A percentile compares a stretch with the other conserved stretches of the same genome.
These are phyloP conservation scores for Anthoceros angustus DNA, from an alignment of 225 moss, liverwort and hornwort species.

Conservation along the genomic window DNA sequence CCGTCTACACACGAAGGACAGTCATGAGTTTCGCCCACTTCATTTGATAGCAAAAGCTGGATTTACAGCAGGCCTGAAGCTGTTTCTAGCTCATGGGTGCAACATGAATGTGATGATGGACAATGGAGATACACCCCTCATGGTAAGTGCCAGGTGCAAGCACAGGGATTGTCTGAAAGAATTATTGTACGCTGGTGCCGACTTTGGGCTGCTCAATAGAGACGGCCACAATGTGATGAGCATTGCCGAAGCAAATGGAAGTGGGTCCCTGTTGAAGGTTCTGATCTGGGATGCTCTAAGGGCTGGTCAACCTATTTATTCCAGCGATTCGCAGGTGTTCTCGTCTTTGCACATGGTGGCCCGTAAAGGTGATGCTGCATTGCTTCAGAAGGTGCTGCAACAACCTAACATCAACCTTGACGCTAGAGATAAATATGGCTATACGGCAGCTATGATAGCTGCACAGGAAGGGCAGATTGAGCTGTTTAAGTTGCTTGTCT, in stretches of 20 bases:
- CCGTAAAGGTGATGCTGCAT: conserved; percentile 22
- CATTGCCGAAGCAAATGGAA: conserved; percentile 28
- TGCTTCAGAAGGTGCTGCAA: conserved; percentile 28
- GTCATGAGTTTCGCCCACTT: conserved; percentile 26
- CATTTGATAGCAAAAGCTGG: conserved; percentile 37
- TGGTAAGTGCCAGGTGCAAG: conserved; percentile 27
- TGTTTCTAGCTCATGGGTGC: conserved; percentile 24
- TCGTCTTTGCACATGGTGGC: conserved; percentile 31
- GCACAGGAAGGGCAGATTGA: conserved; percentile 35
- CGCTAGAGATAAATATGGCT: conserved; percentile 26
- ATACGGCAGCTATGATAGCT: conserved; percentile 39
- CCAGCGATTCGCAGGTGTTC: conserved; percentile 30
- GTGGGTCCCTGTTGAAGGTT: conserved; percentile 13
- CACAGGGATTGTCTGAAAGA: conserved; percentile 38
- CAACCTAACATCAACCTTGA: conserved; percentile 17
- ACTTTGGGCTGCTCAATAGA: conserved; percentile 26
- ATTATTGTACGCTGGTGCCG: conserved; percentile 24
- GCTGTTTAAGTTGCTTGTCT: conserved; percentile 31
- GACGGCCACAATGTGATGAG: conserved; percentile 24
- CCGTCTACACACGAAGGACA: conserved; percentile 20
- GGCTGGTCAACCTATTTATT: conserved; percentile 23
- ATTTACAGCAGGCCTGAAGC: conserved; percentile 22
- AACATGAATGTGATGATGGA: conserved; percentile 23
- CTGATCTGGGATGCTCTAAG: conserved; percentile 25
- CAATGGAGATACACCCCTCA: conserved; percentile 22